Percentiles rank a stretch among this genome's conserved stretches.
Evolutionary conservation across 2,329 filamentous ascomycete genomes (phyloP).

Genomic region (Ophiobolus disseminans): DNA sequence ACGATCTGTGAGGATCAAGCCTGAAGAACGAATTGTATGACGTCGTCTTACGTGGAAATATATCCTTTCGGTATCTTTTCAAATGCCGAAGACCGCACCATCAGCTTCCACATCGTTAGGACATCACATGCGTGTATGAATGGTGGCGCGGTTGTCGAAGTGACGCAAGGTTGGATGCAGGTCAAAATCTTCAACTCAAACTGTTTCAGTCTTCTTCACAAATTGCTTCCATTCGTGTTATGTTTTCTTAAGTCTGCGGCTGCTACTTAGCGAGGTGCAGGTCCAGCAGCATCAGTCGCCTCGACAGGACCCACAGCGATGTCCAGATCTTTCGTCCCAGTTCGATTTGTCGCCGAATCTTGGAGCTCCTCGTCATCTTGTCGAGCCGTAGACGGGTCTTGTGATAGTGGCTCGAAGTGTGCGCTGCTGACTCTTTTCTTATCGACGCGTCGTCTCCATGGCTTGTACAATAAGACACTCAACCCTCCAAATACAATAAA

Average conservation of each 20-base stretch:
- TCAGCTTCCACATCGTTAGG: too few species aligned
- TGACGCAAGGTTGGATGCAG: too few species aligned
- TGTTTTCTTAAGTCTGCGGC: not conserved
- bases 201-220: not conserved
- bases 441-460: slow-evolving; percentile 73
- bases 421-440: slow-evolving; percentile 35
- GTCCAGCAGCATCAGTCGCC: not conserved
- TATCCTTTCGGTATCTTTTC: too few species aligned
- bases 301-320: not conserved
- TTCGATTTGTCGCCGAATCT: not conserved
- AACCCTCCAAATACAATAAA: slow-evolving; percentile 80
- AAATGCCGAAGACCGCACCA: too few species aligned
- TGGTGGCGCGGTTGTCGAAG: too few species aligned
- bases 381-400: slow-evolving; percentile 5
- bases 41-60: too few species aligned
- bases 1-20: too few species aligned
- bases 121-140: too few species aligned
- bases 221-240: not conserved
- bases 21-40: too few species aligned
- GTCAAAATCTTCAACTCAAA: too few species aligned
- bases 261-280: not conserved
- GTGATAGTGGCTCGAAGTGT: slow-evolving; percentile 38
- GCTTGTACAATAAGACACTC: slow-evolving; percentile 77
- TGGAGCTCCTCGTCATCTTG: not conserved
- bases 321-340: not conserved